Percentiles rank a stretch among this genome's conserved stretches.
These are phyloP conservation scores for Saccharomycopsis capsularis DNA, from an alignment of 805 yeast genomes.

Conservation along the genomic window DNA sequence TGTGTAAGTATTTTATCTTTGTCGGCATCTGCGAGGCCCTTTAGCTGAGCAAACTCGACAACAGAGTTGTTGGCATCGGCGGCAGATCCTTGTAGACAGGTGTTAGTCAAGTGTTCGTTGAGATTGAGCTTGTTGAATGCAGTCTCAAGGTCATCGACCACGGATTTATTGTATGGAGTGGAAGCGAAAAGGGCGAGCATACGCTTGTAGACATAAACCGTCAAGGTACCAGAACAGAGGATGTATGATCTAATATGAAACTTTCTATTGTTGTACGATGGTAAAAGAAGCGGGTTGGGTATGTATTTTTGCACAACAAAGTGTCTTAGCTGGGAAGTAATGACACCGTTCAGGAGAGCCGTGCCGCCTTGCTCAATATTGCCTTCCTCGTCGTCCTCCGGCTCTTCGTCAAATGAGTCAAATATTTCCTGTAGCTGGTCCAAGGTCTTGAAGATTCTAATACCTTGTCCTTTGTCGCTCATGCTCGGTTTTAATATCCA, in stretches of 20 bases:
- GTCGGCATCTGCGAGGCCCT: conserved; percentile 28
- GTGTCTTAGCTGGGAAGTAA: conserved; percentile 82
- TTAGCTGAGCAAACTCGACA: conserved; percentile 53
- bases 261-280: conserved; percentile 56
- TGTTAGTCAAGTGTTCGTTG: conserved; percentile 83
- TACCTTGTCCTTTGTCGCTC: conserved; percentile 97
- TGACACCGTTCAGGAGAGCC: conserved; percentile 46
- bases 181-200: conserved; percentile 81
- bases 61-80: conserved; percentile 41
- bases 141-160: conserved; percentile 26
- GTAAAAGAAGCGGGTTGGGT: conserved; percentile 57
- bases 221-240: conserved; percentile 62
- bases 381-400: conserved; percentile 41
- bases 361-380: conserved; percentile 27
- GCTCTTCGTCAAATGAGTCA: conserved; percentile 72
- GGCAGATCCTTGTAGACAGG: conserved; percentile 70
- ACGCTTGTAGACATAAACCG: conserved; percentile 72
- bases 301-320: conserved; percentile 85
- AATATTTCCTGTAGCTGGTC: conserved; percentile 78
- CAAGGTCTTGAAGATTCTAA: conserved; percentile 68
- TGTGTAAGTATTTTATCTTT: conserved; percentile 42
- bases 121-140: conserved; percentile 36
- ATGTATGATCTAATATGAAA: conserved; percentile 88
- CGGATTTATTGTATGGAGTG: conserved; percentile 36
- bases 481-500: conserved; percentile 95